Base-by-base conservation (phyloP, 2,329 filamentous ascomycete genomes). In the Trichoderma breve region DNA sequence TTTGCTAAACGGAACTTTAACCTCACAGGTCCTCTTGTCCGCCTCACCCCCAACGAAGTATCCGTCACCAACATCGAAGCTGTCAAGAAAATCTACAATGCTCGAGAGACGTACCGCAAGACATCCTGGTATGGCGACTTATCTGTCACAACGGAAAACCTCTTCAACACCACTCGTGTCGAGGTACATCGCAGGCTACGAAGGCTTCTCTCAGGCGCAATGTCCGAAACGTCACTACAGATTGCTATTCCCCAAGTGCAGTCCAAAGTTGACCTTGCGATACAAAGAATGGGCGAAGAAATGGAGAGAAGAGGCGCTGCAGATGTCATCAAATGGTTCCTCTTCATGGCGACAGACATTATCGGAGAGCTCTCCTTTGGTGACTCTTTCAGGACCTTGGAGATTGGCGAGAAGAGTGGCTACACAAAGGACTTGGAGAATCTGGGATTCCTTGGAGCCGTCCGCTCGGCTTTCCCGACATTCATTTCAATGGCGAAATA, bases 301-400 rank as follows among this genome's bases (percentile, higher is more conserved):
- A 81, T 83, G 73, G 71, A 78, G 21, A 64, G 71, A 0, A 76
- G 76, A 0, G 81, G 83, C 0, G 78, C 73, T 0, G 80, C 79
- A 0, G 86, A 90, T 72, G 77, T 89, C 0, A 81, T 83, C 71
- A 87, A 87, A 71, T 89, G 87, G 87, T 86, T 82, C 79, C 76
- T 84, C 6, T 87, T 87, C 67, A 83, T 88, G 81, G 78, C 86
- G 0, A 87, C 86, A 0, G 88, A 90, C 74, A 78, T 87, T 1
- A 86, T 89, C 64, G 86, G 83, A 0, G 82, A 88, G 65, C 76
- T 90, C 6, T 83, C 80, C 1, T 89, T 90, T 76, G 87, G 87
- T 0, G 83, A 88, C n/a, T 86, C 86, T 0, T 89, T 89, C 71
- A 77, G 79, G 0, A 85, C 85, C 79, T 76, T 90, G 32, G 53